Base-by-base conservation (phyloP, 495 filamentous ascomycete species). In the Xylaria palmicola region DNA sequence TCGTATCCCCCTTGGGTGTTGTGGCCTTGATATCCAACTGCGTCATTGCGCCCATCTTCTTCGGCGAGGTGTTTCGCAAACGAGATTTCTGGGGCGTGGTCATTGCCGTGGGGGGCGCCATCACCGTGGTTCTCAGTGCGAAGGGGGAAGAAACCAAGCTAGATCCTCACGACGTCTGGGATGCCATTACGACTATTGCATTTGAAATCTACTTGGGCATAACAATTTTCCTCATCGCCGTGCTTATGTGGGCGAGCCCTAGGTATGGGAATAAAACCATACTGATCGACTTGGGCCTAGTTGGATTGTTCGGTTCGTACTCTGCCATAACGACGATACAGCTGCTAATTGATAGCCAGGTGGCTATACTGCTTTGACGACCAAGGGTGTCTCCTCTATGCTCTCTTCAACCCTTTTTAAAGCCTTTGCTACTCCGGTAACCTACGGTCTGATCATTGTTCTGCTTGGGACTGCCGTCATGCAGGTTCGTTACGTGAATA, bases 401-500 rank as follows among this genome's bases (percentile, higher is more conserved):
- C 82, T 98, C 41, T 96, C 93, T 3, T 91, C 89, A 26, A 94
- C 88, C 1, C 81, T 97, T 19, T 91, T 92, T 80, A 87, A 87
- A 57, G 89, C 89, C 7, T 87, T 98, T 57, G 89, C 93, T 6
- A 97, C 92, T 39, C 93, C 92, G 5, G 86, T 98, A 63, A 92
- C 92, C 32, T 98, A 98, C 68, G 84, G 88, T 1, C 83, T 98
- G 12, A 74, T 90, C 2, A 82, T 87, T 43, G 74, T 98, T 43
- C 83, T 98, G 15, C 77, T 93, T 6, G 85, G 75, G 29, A 96
- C 93, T 7, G 94, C 94, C 19, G 76, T 98, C 55, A 89, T 97
- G 85, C 94, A 98, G 74, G 91, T 98, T 63, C 91, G 88, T 62
- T 98, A 97, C 71, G 81, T 98, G 62, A 98, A 98, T 77, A 91